Base-by-base conservation (phyloP, 106 monocot genomes). In the Dendrobium huoshanense region DNA sequence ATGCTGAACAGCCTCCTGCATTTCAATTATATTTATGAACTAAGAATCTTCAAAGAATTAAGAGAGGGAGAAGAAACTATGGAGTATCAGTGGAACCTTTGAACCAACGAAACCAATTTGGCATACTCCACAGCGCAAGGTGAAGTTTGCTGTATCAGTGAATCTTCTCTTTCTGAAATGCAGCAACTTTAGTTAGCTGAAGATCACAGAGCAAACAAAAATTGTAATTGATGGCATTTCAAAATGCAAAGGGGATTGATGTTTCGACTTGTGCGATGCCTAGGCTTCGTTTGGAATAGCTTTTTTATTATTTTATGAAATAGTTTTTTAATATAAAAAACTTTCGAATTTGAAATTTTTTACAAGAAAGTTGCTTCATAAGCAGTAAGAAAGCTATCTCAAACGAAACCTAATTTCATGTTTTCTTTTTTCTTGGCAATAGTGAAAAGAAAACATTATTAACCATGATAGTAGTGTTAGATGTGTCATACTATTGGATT, bases 1-100 rank as follows among this genome's bases (percentile, higher is more conserved):
- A 93, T 99, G 99, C 51, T 93, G 95, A 25, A 91, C 85, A 61
- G 99, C 99, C 77, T 95, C 99, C 99, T 95, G 82, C 72, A 85
- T 41, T 41, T 80, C 54, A 44, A 43, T 75, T 31, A 51, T 75
- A 13, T 41, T 76, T 48, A 33, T 20, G 7, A 41, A 74, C 4
- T 43, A 74, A 42, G 6, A 10, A n/a, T 47, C 18, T 44, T 22
- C 56, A 15, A 4, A 65, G 19, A 45, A 25, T 43, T 19, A 20
- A 79, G 43, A 56, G 41, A 1, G 42, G 17, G 7, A 41, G 19
- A 73, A 41, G 9, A 73, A 73, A 41, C 9, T 73, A 42, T 2
- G 40, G 41, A 40, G 0, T 9, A 74, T 20, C 19, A 42, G n/a
- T 74, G 7, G 27, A 73, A 74, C 99, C 99, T 95, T 91, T 80